Percentiles rank a stretch among this genome's conserved stretches.
These are phyloP conservation scores for Scenedesmus sp. DNA, from an alignment of 163 green algal genomes.

Conservation along the genomic window DNA sequence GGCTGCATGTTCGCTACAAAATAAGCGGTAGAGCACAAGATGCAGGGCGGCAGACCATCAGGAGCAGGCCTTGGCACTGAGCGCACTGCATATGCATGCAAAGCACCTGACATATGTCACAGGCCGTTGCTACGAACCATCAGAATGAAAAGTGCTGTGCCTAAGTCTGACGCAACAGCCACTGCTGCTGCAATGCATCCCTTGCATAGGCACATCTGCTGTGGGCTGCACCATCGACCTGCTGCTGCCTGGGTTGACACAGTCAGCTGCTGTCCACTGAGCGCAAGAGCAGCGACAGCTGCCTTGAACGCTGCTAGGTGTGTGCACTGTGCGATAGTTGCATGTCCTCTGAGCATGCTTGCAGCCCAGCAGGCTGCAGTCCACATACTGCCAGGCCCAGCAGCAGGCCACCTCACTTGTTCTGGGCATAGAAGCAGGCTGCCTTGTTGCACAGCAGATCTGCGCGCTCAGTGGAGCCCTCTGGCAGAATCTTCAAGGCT, in stretches of 20 bases:
- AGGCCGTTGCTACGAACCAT: neutral
- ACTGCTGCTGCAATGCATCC: neutral
- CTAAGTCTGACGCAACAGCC: no score
- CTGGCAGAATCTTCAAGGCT: slow-evolving; percentile 73
- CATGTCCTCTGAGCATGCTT: neutral
- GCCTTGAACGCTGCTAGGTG: neutral
- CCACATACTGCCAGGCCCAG: neutral
- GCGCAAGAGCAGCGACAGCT: neutral
- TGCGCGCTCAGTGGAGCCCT: slow-evolving; percentile 61
- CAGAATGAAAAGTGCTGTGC: neutral
- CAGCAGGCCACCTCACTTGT: slow-evolving; percentile 67
- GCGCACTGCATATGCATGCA: neutral
- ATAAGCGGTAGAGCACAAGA: neutral
- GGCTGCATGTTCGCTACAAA: no score
- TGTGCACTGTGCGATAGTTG: neutral
- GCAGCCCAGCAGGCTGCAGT: neutral
- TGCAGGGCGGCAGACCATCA: neutral
- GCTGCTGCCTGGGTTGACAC: neutral
- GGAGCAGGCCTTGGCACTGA: neutral
- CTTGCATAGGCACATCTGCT: neutral
- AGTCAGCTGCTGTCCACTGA: neutral
- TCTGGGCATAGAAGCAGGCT: slow-evolving; percentile 82
- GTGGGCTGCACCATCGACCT: neutral
- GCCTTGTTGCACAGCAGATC: slow-evolving; percentile 89
- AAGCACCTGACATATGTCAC: neutral